Evolutionary conservation across 257 asterid genomes (phyloP), one percentile per base, ranked within the genome.

Genomic region (Leonotis leonurus): DNA sequence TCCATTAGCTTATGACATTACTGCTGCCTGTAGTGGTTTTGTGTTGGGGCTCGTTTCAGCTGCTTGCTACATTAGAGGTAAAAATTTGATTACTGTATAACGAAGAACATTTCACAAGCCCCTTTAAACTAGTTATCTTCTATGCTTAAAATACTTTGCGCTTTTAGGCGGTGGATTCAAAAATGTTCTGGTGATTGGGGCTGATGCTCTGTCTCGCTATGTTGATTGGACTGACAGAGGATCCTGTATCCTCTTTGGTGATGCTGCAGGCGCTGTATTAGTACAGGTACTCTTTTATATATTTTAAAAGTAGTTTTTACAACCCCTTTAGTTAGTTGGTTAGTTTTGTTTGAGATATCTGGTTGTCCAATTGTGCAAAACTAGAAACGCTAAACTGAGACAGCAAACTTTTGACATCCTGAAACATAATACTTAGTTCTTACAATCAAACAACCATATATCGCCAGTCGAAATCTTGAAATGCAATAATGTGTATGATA

Each of bases 171-270:
- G 97, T 63, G 96, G 95, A 56, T 89, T 89, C 80, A 89, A 85
- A 2, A 93, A 87, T 66, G 99, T 93, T 70, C 89, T 93, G 70
- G 97, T 93, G 67, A 78, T 93, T 44, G 99, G 97, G 29, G 96
- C 97, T 6, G 97, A 93, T 85, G 90, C 94, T 40, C 85, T 92
- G 29, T 89, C 97, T 70, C 96, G 95, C 36, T 85, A 85, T 72
- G 91, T 85, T 60, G 99, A 93, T 68, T 93, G 97, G 99, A 83
- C 95, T 0, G 99, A 89, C 73, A 80, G 97, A 82, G 97, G 99
- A 70, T 84, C 96, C 4, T 89, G 99, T 72, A 93, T 93, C 61
- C 96, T 93, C 76, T 93, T 93, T 56, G 99, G 99, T 50, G 99
- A 93, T 77, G 96, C 88, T 48, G 97, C 99, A 49, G 99, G 95